Evolutionary conservation across 2,329 filamentous ascomycete species (phyloP), one percentile per base, ranked within the genome.

Genomic region (Neopestalotiopsis rosae): DNA sequence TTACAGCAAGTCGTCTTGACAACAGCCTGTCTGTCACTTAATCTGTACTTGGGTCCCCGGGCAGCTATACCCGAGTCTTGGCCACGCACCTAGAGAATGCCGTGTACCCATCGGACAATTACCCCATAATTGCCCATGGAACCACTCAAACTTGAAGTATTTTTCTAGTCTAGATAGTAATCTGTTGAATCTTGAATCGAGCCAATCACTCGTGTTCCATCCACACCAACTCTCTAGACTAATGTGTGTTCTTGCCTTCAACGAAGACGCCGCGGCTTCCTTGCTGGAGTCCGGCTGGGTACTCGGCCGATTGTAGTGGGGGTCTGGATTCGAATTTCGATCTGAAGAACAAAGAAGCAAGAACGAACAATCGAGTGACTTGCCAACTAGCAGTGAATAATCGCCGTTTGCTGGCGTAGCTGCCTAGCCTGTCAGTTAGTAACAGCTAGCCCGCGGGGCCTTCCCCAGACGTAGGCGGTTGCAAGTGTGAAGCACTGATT

Each of bases 61-160:
- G 59, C 59, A 62, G 59, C 59, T 62, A 62, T 62, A 62, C 59
- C 59, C 59, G 59, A 62, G 59, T 62, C 59, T 62, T 34, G 59
- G 59, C 59, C 13, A 62, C 12, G 59, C 34, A 24, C n/a, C 59
- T 34, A 62, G 59, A 62, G 34, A 62, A 62, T 62, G 59, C 34
- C 32, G 59, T 62, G 59, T 34, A 34, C 13, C 59, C 45, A 62
- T 40, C 59, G 59, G 59, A 62, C 59, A 62, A 62, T 62, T 62
- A 62, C 59, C 59, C 59, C 59, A 62, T 62, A n/a, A 52, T 20
- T 52, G 45, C 45, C 5, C 45, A n/a, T 24, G 45, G 14, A 5
- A 52, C 45, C 45, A 52, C 5, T 38, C 34, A 38, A 38, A 38
- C 10, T 38, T 38, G 34, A 38, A 38, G 34, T 38, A 38, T 38